Evolutionary conservation across 1,139 yeast species (phyloP), one percentile per base, ranked within the genome.

Genomic region (Nakaseomyces nivariensis): DNA sequence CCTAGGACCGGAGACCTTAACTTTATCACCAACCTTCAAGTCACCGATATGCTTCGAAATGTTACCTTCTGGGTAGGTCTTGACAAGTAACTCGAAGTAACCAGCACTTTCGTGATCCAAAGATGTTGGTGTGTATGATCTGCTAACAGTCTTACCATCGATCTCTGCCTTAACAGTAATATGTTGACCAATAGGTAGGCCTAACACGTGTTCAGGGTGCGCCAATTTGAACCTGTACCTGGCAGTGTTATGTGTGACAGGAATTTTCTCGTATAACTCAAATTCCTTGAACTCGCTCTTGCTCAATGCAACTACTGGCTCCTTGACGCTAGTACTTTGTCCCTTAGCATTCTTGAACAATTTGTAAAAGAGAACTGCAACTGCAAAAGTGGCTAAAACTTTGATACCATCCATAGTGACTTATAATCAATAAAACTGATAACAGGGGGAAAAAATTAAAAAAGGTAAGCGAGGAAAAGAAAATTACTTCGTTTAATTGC

Each of bases 181-280:
- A 66, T 89, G 96, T 72, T 92, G 97, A 50, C 98, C 98, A 64
- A 89, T 85, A 50, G 97, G 97, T 59, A 92, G 77, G 6, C 97
- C 97, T 54, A 92, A 76, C 48, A 81, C 74, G 66, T 86, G 94
- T 47, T 80, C 74, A 38, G 83, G 75, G 54, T 77, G 76, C 49
- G 96, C 96, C 60, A 92, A 78, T 3, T 86, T 90, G 64, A 92
- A 89, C 63, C 94, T 78, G 69, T 86, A 90, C 52, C 88, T 72
- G 49, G 94, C 88, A 11, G 96, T 77, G 68, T 90, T 89, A 67
- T 86, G 95, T 38, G 88, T 77, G 24, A 92, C 73, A 45, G 81
- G 76, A 13, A 85, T 82, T 72, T 87, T 90, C 66, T 83, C 81
- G 58, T 86, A 78, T 64, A 92, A 74, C 51, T 95, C 95, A 75